A percentile compares a stretch with the other conserved stretches of the same genome.
These are phyloP conservation scores for Musa balbisiana DNA, from an alignment of 202 grass and related monocot genomes.

Conservation along the genomic window DNA sequence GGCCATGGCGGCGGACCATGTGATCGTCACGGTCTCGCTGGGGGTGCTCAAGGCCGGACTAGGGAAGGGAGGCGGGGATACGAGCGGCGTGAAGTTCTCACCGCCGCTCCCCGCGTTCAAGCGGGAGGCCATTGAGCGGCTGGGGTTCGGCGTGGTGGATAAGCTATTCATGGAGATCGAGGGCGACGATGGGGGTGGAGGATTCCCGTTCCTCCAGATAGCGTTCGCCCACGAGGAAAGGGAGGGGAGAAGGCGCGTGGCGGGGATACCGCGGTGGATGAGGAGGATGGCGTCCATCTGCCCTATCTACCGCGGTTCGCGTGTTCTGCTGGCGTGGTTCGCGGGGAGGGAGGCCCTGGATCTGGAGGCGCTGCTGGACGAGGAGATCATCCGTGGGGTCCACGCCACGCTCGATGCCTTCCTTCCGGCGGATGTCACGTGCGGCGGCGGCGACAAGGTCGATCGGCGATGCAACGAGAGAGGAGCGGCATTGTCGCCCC, in stretches of 20 bases:
- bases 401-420: slow-evolving; percentile 49
- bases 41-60: slow-evolving; percentile 72
- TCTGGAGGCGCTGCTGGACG: slow-evolving; percentile 62
- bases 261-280: slow-evolving; percentile 70
- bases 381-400: slow-evolving; percentile 39
- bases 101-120: slow-evolving; percentile 69
- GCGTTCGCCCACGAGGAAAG: slow-evolving; percentile 33
- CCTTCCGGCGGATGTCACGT: slow-evolving; percentile 7
- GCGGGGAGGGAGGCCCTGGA: slow-evolving; percentile 61
- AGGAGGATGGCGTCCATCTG: slow-evolving; percentile 57
- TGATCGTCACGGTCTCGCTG: slow-evolving; percentile 71
- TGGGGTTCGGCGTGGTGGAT: slow-evolving; percentile 70
- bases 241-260: not conserved
- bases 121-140: slow-evolving; percentile 43
- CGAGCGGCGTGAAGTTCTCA: slow-evolving; percentile 44
- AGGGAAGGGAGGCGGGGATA: slow-evolving; percentile 17
- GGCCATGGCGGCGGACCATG: slow-evolving; percentile 43
- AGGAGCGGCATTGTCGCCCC: slow-evolving; percentile 5
- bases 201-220: slow-evolving; percentile 77
- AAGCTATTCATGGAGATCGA: slow-evolving; percentile 78
- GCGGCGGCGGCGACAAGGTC: not conserved
- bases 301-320: slow-evolving; percentile 48
- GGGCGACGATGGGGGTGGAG: not conserved
- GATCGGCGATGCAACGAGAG: not conserved
- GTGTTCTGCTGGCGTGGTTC: slow-evolving; percentile 70